These are phyloP conservation scores for Ophiostoma quercus DNA, from an alignment of 2,329 filamentous ascomycete genomes.

Conservation along the genomic window DNA sequence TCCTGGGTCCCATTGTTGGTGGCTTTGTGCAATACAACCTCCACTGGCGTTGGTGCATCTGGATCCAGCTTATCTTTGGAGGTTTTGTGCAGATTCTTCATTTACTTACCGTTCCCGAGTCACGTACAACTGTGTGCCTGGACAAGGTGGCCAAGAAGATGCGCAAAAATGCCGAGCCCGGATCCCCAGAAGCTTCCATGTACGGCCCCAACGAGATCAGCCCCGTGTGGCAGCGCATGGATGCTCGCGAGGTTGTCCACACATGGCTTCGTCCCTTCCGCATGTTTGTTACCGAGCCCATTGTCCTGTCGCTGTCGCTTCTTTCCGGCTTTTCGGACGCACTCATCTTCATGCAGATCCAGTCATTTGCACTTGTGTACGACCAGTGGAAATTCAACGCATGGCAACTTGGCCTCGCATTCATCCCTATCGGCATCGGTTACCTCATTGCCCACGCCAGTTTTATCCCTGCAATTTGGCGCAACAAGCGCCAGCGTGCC, in stretches of 20 bases:
- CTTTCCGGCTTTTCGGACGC: conserved; percentile 69
- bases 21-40: conserved; percentile 66
- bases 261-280: conserved; percentile 62
- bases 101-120: conserved; percentile 68
- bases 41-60: conserved; percentile 64
- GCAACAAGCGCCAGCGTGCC: conserved; percentile 47
- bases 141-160: conserved; percentile 72
- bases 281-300: conserved; percentile 70
- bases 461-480: conserved; percentile 54
- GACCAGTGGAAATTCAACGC: conserved; percentile 59
- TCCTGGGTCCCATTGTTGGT: conserved; percentile 72
- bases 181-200: conserved; percentile 39
- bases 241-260: conserved; percentile 49
- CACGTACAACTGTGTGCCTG: conserved; percentile 69
- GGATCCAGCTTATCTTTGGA: conserved; percentile 79
- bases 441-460: conserved; percentile 58
- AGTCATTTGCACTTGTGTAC: conserved; percentile 65
- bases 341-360: conserved; percentile 72
- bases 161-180: conserved; percentile 55
- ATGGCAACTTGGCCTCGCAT: conserved; percentile 53
- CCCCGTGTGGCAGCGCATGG: conserved; percentile 55
- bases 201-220: conserved; percentile 70
- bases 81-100: conserved; percentile 63
- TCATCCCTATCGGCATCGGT: conserved; percentile 62
- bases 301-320: conserved; percentile 64